Evolutionary conservation across 73 alveolate species (phyloP).

Genomic region (Diophrys appendiculata): DNA sequence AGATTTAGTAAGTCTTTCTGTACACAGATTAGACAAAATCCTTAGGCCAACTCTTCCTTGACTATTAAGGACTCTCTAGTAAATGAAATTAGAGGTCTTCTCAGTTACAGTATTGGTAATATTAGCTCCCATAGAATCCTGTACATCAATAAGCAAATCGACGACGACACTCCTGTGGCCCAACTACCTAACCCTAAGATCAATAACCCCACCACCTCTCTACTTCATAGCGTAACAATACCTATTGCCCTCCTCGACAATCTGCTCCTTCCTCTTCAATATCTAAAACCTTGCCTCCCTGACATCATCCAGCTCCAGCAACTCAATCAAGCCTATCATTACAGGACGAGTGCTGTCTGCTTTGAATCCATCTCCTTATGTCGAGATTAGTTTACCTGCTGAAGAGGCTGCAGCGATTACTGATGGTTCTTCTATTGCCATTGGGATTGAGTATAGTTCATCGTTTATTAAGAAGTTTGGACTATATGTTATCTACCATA

Average conservation of each 20-base stretch:
- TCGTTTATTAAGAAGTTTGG: constrained; percentile 91
- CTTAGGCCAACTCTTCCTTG: constrained; percentile 85
- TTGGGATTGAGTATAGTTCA: constrained; percentile 89
- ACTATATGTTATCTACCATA: constrained; percentile 56
- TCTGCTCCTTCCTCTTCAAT: constrained; percentile 62
- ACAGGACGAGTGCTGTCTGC: constrained; percentile 85
- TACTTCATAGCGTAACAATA: constrained; percentile 88
- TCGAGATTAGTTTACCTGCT: constrained; percentile 92
- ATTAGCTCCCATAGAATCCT: constrained; percentile 98
- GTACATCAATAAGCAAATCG: constrained; percentile 90
- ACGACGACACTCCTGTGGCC: constrained; percentile 66
- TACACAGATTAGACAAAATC: constrained; percentile 90
- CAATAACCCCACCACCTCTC: constrained; percentile 98
- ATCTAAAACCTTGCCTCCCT: constrained; percentile 35
- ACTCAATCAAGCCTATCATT: constrained; percentile 93
- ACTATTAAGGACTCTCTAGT: constrained; percentile 57
- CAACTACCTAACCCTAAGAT: constrained; percentile 67
- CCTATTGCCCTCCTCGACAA: constrained; percentile 86
- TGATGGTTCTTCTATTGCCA: constrained; percentile 99
- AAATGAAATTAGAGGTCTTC: constrained; percentile 74
- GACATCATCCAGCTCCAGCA: constrained; percentile 66
- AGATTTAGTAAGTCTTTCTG: constrained; percentile 87
- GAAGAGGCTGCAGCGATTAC: constrained; percentile 98
- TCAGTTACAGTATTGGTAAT: constrained; percentile 92
- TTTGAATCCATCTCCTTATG: constrained; percentile 89